These are phyloP conservation scores for Calonectria ilicicola DNA, from an alignment of 2,329 filamentous ascomycete species.

Conservation along the genomic window DNA sequence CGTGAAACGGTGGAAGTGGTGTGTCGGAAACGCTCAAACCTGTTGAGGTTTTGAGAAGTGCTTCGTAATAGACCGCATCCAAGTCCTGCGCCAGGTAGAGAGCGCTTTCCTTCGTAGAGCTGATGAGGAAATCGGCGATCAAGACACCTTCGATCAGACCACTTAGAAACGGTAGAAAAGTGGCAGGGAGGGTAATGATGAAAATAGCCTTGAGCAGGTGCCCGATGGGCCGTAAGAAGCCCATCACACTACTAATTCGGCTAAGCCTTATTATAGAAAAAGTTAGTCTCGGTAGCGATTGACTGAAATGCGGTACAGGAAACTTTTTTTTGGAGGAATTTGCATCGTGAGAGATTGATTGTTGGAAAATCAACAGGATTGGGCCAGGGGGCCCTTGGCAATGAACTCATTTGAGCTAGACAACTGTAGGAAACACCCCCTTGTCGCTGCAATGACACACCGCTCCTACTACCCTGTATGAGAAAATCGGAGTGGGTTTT, in stretches of 20 bases:
- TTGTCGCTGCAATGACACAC: not conserved
- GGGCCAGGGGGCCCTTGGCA: not conserved
- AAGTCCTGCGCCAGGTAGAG: not conserved
- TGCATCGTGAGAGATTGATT: not conserved
- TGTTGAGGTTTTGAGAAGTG: not conserved
- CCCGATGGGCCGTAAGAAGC: constrained; percentile 1
- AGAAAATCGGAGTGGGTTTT: not conserved
- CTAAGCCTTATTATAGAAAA: not conserved
- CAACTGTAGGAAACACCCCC: not conserved
- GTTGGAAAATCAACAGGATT: not conserved
- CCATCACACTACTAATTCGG: not conserved
- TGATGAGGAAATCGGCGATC: not conserved
- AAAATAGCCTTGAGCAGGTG: constrained; percentile 3
- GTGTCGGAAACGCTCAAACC: not conserved
- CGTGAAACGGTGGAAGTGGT: constrained; percentile 8
- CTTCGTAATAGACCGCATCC: not conserved
- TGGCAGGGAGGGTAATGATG: constrained; percentile 16
- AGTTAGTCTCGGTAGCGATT: not conserved
- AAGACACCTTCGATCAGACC: constrained; percentile 18
- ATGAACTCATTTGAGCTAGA: not conserved
- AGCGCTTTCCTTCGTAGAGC: not conserved
- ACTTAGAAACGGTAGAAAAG: constrained; percentile 11
- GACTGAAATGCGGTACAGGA: not conserved
- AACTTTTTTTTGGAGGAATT: not conserved
- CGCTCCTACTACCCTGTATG: not conserved